Base-by-base conservation (phyloP, 257 asterid species). In the Penstemon barbatus region DNA sequence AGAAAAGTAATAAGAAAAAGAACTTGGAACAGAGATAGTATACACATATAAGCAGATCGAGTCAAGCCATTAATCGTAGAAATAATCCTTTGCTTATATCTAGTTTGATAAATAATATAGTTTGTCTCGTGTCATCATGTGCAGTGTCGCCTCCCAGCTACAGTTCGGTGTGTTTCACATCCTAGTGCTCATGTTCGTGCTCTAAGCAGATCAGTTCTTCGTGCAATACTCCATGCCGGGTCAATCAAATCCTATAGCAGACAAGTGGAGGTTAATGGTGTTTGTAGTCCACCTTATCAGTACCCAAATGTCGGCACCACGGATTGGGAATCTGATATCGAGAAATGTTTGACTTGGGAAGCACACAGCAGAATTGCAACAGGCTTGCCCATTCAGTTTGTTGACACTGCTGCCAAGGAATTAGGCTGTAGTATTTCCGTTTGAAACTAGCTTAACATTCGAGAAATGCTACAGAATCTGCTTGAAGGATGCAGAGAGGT, bases 181-280 rank as follows among this genome's bases (percentile, higher is more conserved):
- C 91, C 89, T 4, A 93, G 97, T 44, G 99, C 99, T 77, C 97
- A 87, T 57, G 96, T 93, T 38, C 97, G 99, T n/a, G 90, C 96
- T 9, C 96, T 93, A 11, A 93, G 99, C 84, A 89, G 74, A 33
- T 93, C 99, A 33, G 95, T 93, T 57, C 99, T 93, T 63, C 96
- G 90, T 7, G 96, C 96, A 48, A 90, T 93, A 66, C 75, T 87
- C 58, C 87, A 85, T 12, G 79, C 88, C 3, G 82, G 89, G 8
- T 66, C 90, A 3, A 48, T 74, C 41, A 88, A 82, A 82, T 72
- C 86, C 1, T 76, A 83, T 63, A 63, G 67, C 65, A 79, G 75
- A 45, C 77, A 70, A 71, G 69, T 67, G 8, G 83, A 65, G 33
- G 58, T 63, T 38, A 89, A 75, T 13, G 85, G 81, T 39, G 49